Percentiles rank a stretch among this genome's conserved stretches.
phyloP scores from a whole-genome alignment of 1,284 basidiomycete genomes.

The Apiotrichum akiyoshidainum region DNA sequence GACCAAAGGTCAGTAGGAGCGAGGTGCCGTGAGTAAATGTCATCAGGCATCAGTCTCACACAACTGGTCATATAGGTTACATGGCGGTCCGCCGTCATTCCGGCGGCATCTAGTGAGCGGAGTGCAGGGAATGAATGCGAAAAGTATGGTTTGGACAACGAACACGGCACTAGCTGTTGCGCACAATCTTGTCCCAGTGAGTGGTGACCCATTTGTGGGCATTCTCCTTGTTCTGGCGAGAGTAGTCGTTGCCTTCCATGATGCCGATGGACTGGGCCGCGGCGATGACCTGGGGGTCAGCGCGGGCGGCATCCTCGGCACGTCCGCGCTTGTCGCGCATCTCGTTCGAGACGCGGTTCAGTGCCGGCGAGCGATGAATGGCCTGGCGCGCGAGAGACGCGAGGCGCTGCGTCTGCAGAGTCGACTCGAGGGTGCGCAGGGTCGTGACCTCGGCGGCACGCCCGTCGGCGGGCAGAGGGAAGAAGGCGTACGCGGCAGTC shows the following conservation, averaged over 20 bases:
- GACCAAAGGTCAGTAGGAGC: no score
- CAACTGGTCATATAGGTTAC: no score
- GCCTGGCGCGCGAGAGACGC: slow-evolving; percentile 20
- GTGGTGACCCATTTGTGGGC: neutral
- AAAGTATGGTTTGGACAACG: no score
- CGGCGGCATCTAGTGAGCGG: no score
- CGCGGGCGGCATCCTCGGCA: slow-evolving; percentile 8
- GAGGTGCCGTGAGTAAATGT: no score
- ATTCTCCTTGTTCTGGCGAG: neutral
- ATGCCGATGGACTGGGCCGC: neutral
- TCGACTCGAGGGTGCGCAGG: slow-evolving; percentile 4
- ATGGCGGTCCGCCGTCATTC: no score
- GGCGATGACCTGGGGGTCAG: slow-evolving; percentile 3
- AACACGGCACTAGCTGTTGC: no score
- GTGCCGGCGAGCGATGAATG: slow-evolving; percentile 16
- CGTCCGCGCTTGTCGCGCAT: neutral
- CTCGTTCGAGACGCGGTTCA: slow-evolving; percentile 6
- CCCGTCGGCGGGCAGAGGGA: slow-evolving; percentile 23
- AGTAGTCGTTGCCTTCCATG: neutral
- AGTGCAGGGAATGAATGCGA: no score
- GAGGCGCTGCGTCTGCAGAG: slow-evolving; percentile 23
- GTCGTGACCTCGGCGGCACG: neutral
- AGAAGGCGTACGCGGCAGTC: slow-evolving; percentile 30
- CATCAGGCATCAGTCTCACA: no score
- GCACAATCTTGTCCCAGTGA: neutral